Evolutionary conservation across 306 rosid genomes (phyloP), one percentile per base, ranked within the genome.

Genomic region (Crotalaria pallida): DNA sequence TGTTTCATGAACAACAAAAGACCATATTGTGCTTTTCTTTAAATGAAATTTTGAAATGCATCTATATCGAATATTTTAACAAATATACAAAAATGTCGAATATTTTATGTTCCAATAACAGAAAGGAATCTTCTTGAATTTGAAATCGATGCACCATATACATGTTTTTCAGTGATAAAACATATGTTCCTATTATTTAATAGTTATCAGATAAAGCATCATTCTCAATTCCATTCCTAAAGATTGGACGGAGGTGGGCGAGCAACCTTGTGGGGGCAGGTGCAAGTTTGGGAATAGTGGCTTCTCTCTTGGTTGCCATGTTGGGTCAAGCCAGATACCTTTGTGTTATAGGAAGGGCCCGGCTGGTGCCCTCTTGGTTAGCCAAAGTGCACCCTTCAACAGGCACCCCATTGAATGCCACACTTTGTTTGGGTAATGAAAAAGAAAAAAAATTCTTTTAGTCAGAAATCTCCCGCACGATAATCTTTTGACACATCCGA

Each of bases 261-360:
- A 82, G 96, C 79, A 90, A 90, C 68, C 56, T 88, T 59, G 91
- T 93, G 17, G 98, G 96, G 40, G 98, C 77, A 26, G 97, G 96
- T 17, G 97, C 96, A 74, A 85, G 91, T 72, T 75, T 87, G 71
- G 87, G 86, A 0, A 78, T 78, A 43, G 82, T 93, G 67, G 96
- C 98, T 64, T 93, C 98, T 70, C 88, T 93, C 3, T 59, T 93
- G 65, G 97, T 93, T 10, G 96, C 97, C 3, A 90, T 90, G 97
- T 77, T 88, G 83, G 97, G 98, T 34, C 98, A 93, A 81, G 98
- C 98, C 0, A 84, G 98, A 74, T 93, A 90, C 80, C 96, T 93
- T 68, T 93, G 97, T 81, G 97, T 89, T 1, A 87, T 93, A 33
- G 96, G 92, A 77, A 90, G 98, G 85, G 96, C 96, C 7, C 24